Base-by-base conservation (phyloP, 768 basidiomycete species). In the Hemileccinum impolitum region DNA sequence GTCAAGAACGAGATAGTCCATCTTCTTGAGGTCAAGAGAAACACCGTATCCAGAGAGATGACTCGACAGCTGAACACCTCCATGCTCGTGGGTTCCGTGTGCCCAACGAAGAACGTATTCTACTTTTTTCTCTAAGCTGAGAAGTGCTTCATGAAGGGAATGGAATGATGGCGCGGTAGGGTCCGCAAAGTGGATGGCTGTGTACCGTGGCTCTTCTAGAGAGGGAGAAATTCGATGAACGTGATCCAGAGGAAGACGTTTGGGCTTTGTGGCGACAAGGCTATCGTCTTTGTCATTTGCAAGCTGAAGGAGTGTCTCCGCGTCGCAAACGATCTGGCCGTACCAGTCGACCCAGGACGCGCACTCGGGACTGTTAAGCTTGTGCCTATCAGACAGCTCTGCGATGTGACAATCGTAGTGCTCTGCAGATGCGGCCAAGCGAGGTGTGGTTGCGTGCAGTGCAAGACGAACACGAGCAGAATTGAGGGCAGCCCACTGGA, bases 1-100 rank as follows among this genome's bases (percentile, higher is more conserved):
- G 62, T 99, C 96, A 8, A 97, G 71, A 4, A 87, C 93, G 12
- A 97, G 78, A 63, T 98, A 99, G 59, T 99, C 96, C 77, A 82
- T 96, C 72, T 94, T 96, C 75, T 99, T 99, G 58, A 99, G 69
- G 57, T 95, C 92, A 45, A 99, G 72, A 18, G 87, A 77, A 7
- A 94, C 94, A 3, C 96, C 96, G 58, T 92, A 99, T 5, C 95
- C 95, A 3, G 87, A 83, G 8, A 99, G 71, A 59, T 78, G 75
- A 50, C 69, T 78, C 5, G 65, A 56, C 1, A 58, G 59, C 0
- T 57, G 43, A 17, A 57, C 59, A 0, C 61, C 53, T 4, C 79
- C 70, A 48, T 82, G 80, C n/a, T 55, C 39, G 18, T 18, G 14
- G 0, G 55, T 44, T 9, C 61, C 51, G 9, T 53, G 56, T 15